Base-by-base conservation (phyloP, 257 asterid species). In the Forsythia viridissima region DNA sequence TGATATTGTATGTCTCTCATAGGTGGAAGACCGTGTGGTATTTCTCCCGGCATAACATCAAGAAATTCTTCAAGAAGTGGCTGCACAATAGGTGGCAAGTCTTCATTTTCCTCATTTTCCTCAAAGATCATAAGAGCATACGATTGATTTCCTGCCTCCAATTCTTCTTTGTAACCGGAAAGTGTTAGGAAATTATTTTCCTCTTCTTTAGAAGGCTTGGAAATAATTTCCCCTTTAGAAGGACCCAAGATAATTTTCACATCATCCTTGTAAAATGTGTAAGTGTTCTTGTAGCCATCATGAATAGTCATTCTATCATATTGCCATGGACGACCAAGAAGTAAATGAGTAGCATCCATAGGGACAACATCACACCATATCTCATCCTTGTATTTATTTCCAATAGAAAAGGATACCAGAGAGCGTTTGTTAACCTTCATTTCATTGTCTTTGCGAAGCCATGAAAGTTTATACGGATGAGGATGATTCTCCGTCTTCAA, bases 381-480 rank as follows among this genome's bases (percentile, higher is more conserved):
- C n/a, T 74, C 46, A 74, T 74, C 69, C 21, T 52, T 55, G 30
- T 74, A 74, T 34, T 74, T 41, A 15, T 9, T 52, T 2, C 51
- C 78, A 51, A 74, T 74, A 12, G 70, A 74, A 52, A 74, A 74
- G 5, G 36, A 34, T 46, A 74, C 68, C 16, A 34, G 37, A 5
- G 70, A 74, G 51, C 34, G 34, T 30, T 30, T 30, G 34, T 30
- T 30, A 30, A 30, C 34, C 18, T 52, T 74, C 3, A 77, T 8
- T 30, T 69, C 63, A 40, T 51, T 77, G 4, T 40, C 71, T 43
- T 77, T 77, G 5, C 70, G 4, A 12, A 77, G n/a, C 76, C 76
- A 77, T 20, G 38, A 69, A 2, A 69, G 40, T 13, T 77, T 77
- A 38, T 77, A 77, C 8, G 76, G 81, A 8, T 69, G 70, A 2